A percentile compares a stretch with the other conserved stretches of the same genome.
Conservation (phyloP, 2,329 filamentous ascomycete species). For the Fusarium papillatum region DNA sequence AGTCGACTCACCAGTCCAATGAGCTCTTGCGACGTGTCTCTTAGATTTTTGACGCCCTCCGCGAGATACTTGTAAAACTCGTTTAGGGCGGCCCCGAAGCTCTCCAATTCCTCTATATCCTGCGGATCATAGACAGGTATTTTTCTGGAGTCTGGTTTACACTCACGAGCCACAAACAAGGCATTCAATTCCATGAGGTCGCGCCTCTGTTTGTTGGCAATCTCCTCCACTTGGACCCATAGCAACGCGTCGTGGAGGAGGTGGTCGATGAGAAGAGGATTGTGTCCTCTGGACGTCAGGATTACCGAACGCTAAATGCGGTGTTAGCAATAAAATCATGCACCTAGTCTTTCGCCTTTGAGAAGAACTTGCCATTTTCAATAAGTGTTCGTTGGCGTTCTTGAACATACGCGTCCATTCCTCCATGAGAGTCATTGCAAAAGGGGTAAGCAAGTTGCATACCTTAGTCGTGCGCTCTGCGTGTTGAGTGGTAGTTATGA, state of each 20-base stretch:
- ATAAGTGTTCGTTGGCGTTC: background rate
- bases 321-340: background rate
- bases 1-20: background rate
- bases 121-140: background rate
- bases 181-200: background rate
- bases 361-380: background rate
- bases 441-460: background rate
- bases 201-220: background rate
- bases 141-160: background rate
- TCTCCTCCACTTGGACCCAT: background rate
- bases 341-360: background rate
- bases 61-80: background rate
- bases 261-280: background rate
- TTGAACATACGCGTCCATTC: background rate
- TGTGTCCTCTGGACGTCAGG: background rate
- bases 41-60: background rate
- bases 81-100: background rate
- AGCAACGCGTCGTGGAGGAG: background rate
- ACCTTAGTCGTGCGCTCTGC: background rate
- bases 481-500: background rate
- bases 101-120: background rate
- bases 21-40: background rate
- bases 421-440: background rate
- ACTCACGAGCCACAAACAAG: background rate
- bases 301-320: background rate